Evolutionary conservation across 371 early-diverging fungal species (phyloP), one percentile per base, ranked within the genome.

Genomic region (Neoconidiobolus thromboides): DNA sequence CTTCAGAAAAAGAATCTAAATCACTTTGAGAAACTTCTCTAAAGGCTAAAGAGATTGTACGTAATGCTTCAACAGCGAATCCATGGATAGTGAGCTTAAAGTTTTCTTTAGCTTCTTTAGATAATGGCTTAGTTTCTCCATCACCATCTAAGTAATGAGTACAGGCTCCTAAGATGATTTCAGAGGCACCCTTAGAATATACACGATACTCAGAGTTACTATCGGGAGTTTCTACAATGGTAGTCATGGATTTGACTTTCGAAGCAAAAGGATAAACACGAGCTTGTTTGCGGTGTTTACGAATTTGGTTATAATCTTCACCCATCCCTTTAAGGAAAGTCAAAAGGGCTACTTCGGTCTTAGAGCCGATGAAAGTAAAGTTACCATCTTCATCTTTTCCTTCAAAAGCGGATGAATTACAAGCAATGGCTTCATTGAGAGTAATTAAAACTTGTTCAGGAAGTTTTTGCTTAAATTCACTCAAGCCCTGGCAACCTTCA

Each of bases 211-310:
- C 39, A 9, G 52, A 64, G 64, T 41, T 40, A 48, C 3, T 64
- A 41, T 48, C 65, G 39, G 68, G 66, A 3, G 79, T 72, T 44
- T 76, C 69, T 39, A 88, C 70, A 12, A 88, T 71, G 3, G 86
- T 85, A n/a, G 85, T 73, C 93, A 93, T 93, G 50, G 85, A 75
- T 72, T 95, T 93, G 38, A 81, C 76, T 40, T 85, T 85, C 7
- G 88, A 87, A 26, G 80, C 80, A 70, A 93, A 93, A 1, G 90
- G 89, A 51, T 73, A 81, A 12, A 83, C 64, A 55, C 80, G 78
- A 5, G 76, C 77, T 12, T 81, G 65, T 3, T 72, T 65, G 43
- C 68, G 62, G 4, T 67, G 62, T 2, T 71, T 72, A 2, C 86
- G 73, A n/a, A 78, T 66, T 1, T 53, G 46, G 6, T 72, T 72